A percentile compares a stretch with the other conserved stretches of the same genome.
Evolutionary conservation across 805 yeast species (phyloP).

Genomic region (Pichia heedii): DNA sequence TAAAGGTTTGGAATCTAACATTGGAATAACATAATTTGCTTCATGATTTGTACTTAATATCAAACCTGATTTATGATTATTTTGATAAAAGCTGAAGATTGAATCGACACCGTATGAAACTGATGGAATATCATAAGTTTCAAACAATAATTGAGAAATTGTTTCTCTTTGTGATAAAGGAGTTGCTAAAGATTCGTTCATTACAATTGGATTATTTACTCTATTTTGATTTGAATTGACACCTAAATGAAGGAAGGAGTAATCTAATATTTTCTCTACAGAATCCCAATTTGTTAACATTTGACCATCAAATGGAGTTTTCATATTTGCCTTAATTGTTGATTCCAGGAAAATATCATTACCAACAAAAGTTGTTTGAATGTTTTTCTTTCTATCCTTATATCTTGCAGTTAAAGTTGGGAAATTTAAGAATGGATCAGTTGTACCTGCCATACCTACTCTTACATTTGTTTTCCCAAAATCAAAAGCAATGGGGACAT

Average conservation of each 20-base stretch:
- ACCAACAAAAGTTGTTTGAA: slow-evolving; percentile 67
- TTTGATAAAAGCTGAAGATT: slow-evolving; percentile 65
- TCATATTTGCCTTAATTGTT: slow-evolving; percentile 55
- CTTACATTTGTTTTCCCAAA: slow-evolving; percentile 60
- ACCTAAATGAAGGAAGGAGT: slow-evolving; percentile 70
- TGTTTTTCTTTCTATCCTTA: slow-evolving; percentile 65
- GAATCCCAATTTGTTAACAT: slow-evolving; percentile 89
- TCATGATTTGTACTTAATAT: slow-evolving; percentile 80
- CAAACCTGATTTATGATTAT: slow-evolving; percentile 54
- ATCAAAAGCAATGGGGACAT: slow-evolving; percentile 81
- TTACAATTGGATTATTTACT: slow-evolving; percentile 69
- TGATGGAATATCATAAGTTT: slow-evolving; percentile 67
- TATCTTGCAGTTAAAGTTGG: slow-evolving; percentile 63
- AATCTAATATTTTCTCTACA: slow-evolving; percentile 74
- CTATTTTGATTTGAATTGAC: slow-evolving; percentile 39
- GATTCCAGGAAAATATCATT: slow-evolving; percentile 71
- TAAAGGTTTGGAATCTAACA: slow-evolving; percentile 58
- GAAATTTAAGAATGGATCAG: slow-evolving; percentile 51
- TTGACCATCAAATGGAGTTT: slow-evolving; percentile 81
- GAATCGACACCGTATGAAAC: slow-evolving; percentile 78
- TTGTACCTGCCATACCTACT: slow-evolving; percentile 45
- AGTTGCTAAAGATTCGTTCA: slow-evolving; percentile 71
- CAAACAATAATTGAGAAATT: slow-evolving; percentile 79
- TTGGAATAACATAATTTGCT: slow-evolving; percentile 75
- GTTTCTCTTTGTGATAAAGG: slow-evolving; percentile 61